These are phyloP conservation scores for Rhexocercosporidium sp. DNA, from an alignment of 2,329 filamentous ascomycete genomes.

Conservation along the genomic window DNA sequence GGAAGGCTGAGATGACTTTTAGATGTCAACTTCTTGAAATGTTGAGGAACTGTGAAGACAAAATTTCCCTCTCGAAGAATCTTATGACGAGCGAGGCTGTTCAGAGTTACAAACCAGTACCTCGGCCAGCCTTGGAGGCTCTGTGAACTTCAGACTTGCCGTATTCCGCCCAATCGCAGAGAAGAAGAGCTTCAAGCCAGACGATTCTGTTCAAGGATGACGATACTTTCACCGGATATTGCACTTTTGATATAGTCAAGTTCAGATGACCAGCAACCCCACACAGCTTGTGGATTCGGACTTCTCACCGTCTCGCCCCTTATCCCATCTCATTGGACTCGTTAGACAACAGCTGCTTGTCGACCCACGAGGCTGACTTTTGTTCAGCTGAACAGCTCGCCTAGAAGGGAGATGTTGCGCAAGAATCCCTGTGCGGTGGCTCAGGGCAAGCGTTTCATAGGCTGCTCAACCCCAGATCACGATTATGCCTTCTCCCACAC, in stretches of 20 bases:
- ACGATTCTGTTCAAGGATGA: not conserved
- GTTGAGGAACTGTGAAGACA: too few relatives aligned
- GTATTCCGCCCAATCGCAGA: not conserved
- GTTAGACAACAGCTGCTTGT: not conserved
- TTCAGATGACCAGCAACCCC: not conserved
- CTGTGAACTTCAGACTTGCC: not conserved
- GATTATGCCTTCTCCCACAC: slow-evolving; percentile 17
- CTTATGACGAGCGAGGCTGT: not conserved
- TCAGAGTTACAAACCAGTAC: too few relatives aligned
- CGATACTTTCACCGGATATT: not conserved
- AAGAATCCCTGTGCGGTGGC: slow-evolving; percentile 14
- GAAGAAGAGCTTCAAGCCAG: too few relatives aligned
- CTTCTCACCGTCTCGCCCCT: not conserved
- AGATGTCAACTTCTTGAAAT: not conserved
- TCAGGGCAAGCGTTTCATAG: slow-evolving; percentile 17
- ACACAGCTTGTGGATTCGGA: not conserved
- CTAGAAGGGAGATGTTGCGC: slow-evolving; percentile 8
- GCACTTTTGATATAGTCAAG: not conserved
- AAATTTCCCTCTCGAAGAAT: too few relatives aligned
- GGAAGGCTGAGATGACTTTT: not conserved
- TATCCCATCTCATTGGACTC: not conserved
- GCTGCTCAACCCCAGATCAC: slow-evolving; percentile 11
- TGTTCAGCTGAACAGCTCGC: slow-evolving; percentile 21
- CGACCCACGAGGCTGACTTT: slow-evolving; percentile 12
- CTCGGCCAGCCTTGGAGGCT: too few relatives aligned